These are phyloP conservation scores for Ceratocystis papillata DNA, from an alignment of 2,329 filamentous ascomycete genomes.

Conservation along the genomic window DNA sequence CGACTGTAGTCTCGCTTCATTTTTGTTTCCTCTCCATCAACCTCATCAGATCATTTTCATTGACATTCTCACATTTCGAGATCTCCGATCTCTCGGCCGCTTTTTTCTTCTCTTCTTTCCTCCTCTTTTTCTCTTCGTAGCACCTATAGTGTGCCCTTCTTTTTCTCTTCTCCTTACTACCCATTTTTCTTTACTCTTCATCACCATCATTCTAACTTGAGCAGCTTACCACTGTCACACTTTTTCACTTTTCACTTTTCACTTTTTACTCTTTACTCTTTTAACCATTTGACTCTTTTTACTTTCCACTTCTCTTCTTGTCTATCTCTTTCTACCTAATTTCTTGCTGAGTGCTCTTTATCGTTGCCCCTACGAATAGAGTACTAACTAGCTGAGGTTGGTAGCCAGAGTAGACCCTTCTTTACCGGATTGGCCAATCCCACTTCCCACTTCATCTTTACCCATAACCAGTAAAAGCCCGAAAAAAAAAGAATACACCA, in stretches of 20 bases:
- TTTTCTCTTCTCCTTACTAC: slow-evolving; percentile 9
- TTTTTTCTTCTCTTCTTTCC: slow-evolving; percentile 6
- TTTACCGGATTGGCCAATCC: slow-evolving; percentile 21
- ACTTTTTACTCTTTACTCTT: neutral
- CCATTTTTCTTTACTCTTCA: slow-evolving; percentile 12
- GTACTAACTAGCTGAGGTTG: neutral
- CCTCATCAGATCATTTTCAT: neutral
- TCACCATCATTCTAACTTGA: neutral
- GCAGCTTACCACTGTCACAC: neutral
- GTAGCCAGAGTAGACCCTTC: neutral
- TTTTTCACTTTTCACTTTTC: slow-evolving; percentile 4
- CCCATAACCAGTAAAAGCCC: neutral
- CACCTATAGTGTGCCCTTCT: slow-evolving; percentile 13
- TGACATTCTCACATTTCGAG: slow-evolving; percentile 10
- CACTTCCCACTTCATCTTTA: neutral
- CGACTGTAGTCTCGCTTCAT: neutral
- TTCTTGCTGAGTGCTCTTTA: neutral
- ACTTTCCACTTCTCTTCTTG: neutral
- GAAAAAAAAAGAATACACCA: slow-evolving; percentile 8
- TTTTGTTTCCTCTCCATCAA: slow-evolving; percentile 9
- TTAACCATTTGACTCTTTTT: neutral
- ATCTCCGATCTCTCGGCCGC: slow-evolving; percentile 14
- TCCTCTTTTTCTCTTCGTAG: slow-evolving; percentile 16
- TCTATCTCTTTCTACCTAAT: neutral
- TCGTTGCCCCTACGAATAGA: neutral